phyloP scores from a whole-genome alignment of 768 basidiomycete genomes.

The Pisolithus microcarpus region DNA sequence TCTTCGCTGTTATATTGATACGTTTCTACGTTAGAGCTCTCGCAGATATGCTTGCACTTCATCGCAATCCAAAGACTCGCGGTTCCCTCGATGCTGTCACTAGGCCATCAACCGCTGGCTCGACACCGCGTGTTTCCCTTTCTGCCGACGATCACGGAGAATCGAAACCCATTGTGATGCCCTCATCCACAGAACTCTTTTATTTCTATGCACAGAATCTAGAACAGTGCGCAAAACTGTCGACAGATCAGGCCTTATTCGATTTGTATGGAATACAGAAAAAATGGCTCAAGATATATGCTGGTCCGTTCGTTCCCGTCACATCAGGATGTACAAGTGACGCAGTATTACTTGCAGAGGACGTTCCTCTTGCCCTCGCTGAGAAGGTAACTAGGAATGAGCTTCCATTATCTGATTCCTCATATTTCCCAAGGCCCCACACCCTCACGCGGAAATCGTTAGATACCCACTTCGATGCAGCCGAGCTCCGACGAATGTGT shows the following conservation, averaged over 20 bases:
- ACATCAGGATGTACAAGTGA: background rate
- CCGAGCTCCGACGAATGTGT: slow-evolving; percentile 75
- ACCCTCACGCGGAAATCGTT: slow-evolving; percentile 53
- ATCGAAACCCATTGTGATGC: slow-evolving; percentile 62
- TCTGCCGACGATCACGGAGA: slow-evolving; percentile 38
- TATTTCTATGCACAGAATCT: slow-evolving; percentile 95
- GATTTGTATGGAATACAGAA: slow-evolving; percentile 77
- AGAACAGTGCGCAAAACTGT: slow-evolving; percentile 89
- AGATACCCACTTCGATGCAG: slow-evolving; percentile 71
- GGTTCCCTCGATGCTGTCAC: slow-evolving; percentile 56
- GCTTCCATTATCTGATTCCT: background rate
- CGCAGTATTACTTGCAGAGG: slow-evolving; percentile 49
- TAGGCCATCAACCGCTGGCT: slow-evolving; percentile 18
- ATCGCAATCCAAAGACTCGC: slow-evolving; percentile 58
- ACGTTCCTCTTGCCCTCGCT: slow-evolving; percentile 69
- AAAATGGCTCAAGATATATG: slow-evolving; percentile 93
- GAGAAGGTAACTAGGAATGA: slow-evolving; percentile 49
- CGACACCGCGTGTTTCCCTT: slow-evolving; percentile 31
- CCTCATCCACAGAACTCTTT: slow-evolving; percentile 93
- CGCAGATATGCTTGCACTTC: slow-evolving; percentile 82
- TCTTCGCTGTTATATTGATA: background rate
- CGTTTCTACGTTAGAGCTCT: slow-evolving; percentile 51
- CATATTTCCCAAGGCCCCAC: slow-evolving; percentile 29
- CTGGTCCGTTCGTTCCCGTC: slow-evolving; percentile 44
- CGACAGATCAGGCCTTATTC: slow-evolving; percentile 75